phyloP scores from a whole-genome alignment of 163 green algal species.

The Scenedesmus sp. region DNA sequence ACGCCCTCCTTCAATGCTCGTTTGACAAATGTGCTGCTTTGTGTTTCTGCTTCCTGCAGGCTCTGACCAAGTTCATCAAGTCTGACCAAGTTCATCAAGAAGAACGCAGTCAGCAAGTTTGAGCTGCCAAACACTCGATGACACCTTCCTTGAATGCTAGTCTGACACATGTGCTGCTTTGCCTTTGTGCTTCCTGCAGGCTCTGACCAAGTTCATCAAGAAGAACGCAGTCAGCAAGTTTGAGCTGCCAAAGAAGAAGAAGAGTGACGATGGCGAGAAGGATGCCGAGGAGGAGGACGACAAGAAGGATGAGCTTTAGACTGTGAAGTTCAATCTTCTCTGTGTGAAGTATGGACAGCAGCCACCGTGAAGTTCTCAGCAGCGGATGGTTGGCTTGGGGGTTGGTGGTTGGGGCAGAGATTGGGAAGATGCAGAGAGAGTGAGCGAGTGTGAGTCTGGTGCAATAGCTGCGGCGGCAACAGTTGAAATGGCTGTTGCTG shows the following conservation, averaged over 20 bases:
- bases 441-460: background rate
- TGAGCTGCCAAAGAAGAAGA: constrained; percentile 74
- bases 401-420: background rate
- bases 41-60: constrained; percentile 41
- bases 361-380: background rate
- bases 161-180: background rate
- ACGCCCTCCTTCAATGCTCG: too few species aligned
- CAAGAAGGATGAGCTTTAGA: constrained; percentile 61
- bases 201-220: constrained; percentile 84
- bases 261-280: constrained; percentile 56
- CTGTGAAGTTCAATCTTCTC: constrained; percentile 47
- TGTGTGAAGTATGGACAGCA: background rate
- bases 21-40: too few species aligned
- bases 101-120: constrained; percentile 54
- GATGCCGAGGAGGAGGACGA: constrained; percentile 49
- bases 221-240: constrained; percentile 69
- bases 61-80: constrained; percentile 84
- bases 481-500: background rate
- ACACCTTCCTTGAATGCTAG: too few species aligned
- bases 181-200: constrained; percentile 44
- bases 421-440: background rate
- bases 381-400: background rate
- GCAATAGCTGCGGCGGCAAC: background rate
- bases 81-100: background rate
- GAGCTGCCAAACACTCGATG: too few species aligned